Evolutionary conservation across 2,329 filamentous ascomycete genomes (phyloP).

Genomic region (Arthrobotrys sinensis): DNA sequence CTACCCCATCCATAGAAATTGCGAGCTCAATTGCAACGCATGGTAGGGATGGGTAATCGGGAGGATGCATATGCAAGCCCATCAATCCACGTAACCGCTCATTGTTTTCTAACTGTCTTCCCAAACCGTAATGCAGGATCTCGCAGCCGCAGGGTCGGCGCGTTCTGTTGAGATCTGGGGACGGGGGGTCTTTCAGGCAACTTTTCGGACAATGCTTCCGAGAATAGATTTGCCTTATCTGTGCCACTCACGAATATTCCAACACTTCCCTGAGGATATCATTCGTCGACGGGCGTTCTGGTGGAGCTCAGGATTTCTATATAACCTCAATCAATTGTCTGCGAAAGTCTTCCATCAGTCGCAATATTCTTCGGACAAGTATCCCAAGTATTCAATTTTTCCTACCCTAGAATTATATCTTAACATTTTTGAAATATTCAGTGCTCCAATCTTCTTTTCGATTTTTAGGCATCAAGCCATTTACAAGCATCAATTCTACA

Average conservation of each 20-base stretch:
- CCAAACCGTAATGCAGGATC: conserved; percentile 7
- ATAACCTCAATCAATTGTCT: too few relatives aligned
- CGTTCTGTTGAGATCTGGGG: conserved; percentile 2
- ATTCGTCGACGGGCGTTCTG: background rate
- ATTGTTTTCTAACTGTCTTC: background rate
- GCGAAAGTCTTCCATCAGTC: too few relatives aligned
- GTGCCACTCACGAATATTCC: background rate
- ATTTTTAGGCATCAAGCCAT: background rate
- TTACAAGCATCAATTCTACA: background rate
- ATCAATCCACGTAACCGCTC: background rate
- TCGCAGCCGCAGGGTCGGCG: conserved; percentile 17
- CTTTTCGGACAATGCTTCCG: background rate
- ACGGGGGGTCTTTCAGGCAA: conserved; percentile 2
- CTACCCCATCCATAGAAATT: too few relatives aligned
- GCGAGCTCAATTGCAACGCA: too few relatives aligned
- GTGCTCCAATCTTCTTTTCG: conserved; percentile 10
- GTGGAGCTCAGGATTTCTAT: too few relatives aligned
- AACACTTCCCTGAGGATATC: background rate
- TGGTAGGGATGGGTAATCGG: too few relatives aligned
- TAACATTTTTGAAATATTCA: background rate
- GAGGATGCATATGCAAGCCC: too few relatives aligned
- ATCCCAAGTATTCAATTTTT: background rate
- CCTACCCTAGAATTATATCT: background rate
- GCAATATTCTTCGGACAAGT: background rate
- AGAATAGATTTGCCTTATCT: conserved; percentile 18